Percentiles rank a stretch among this genome's conserved stretches.
Conservation (phyloP, 139 green algal genomes). For the Chlorella ohadii region DNA sequence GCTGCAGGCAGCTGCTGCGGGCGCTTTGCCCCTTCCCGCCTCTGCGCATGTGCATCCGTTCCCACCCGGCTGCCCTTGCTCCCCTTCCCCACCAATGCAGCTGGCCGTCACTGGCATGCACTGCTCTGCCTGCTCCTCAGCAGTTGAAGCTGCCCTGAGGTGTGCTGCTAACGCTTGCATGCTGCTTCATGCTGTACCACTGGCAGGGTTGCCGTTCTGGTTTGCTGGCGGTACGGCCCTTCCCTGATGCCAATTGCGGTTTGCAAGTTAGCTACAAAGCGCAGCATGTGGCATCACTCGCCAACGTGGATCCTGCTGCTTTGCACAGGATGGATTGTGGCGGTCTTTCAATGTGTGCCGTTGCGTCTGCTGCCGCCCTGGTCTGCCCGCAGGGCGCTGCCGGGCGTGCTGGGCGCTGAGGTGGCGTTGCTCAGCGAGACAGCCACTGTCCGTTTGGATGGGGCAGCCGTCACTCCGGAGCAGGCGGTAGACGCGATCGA, state of each 20-base stretch:
- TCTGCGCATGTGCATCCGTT: too few relatives aligned
- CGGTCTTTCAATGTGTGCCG: too few relatives aligned
- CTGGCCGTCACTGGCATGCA: slow-evolving; percentile 87
- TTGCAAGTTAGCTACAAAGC: too few relatives aligned
- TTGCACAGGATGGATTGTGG: too few relatives aligned
- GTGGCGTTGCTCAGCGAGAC: slow-evolving; percentile 80
- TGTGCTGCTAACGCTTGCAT: slow-evolving; percentile 11
- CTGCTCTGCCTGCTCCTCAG: slow-evolving; percentile 84
- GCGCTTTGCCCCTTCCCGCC: too few relatives aligned
- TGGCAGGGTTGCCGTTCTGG: too few relatives aligned
- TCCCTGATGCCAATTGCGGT: neutral
- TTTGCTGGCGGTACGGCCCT: too few relatives aligned
- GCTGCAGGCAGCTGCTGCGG: too few relatives aligned
- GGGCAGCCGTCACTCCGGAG: neutral
- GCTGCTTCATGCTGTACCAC: too few relatives aligned
- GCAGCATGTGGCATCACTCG: too few relatives aligned
- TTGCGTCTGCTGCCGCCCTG: too few relatives aligned
- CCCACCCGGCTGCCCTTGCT: neutral
- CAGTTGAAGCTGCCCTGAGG: slow-evolving; percentile 81
- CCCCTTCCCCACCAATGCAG: slow-evolving; percentile 43
- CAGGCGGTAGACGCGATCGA: slow-evolving; percentile 71
- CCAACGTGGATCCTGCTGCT: too few relatives aligned
- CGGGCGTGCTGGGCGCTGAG: slow-evolving; percentile 66
- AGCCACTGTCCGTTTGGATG: slow-evolving; percentile 63
- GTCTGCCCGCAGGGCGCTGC: slow-evolving; percentile 65